These are phyloP conservation scores for Hyaloscypha finlandica DNA, from an alignment of 495 filamentous ascomycete genomes.

Conservation along the genomic window DNA sequence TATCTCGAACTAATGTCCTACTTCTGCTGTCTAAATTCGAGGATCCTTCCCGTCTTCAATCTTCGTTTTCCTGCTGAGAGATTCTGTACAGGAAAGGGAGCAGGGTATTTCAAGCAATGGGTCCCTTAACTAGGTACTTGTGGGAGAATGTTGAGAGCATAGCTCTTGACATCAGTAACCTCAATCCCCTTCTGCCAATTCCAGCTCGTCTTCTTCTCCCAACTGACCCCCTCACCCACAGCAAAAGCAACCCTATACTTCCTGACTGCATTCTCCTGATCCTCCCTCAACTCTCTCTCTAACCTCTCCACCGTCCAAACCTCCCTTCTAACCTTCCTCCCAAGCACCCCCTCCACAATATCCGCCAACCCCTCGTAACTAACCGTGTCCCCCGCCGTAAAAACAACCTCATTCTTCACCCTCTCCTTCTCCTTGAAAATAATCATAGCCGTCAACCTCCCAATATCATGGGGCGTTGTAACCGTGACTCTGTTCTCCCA, in stretches of 20 bases:
- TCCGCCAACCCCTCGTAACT: constrained; percentile 53
- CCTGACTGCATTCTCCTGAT: constrained; percentile 46
- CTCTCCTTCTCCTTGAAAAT: constrained; percentile 39
- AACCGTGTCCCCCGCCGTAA: constrained; percentile 60
- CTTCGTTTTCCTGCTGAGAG: too few species aligned
- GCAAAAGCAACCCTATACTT: constrained; percentile 66
- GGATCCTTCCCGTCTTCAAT: too few species aligned
- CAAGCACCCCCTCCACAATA: constrained; percentile 45
- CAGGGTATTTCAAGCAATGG: too few species aligned
- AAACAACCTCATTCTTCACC: constrained; percentile 44
- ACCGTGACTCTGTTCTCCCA: constrained; percentile 60
- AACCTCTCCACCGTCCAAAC: constrained; percentile 45
- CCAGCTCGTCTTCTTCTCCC: constrained; percentile 52
- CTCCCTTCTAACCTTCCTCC: constrained; percentile 45
- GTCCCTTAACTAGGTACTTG: background rate
- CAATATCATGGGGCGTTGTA: constrained; percentile 61
- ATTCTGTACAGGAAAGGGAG: too few species aligned
- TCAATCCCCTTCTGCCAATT: constrained; percentile 48
- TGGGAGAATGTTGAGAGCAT: background rate
- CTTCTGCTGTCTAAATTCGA: too few species aligned
- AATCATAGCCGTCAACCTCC: constrained; percentile 53
- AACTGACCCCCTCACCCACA: constrained; percentile 56
- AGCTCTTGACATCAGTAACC: constrained; percentile 39
- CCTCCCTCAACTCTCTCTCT: constrained; percentile 42
- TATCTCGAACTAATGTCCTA: too few species aligned